Conservation (phyloP, 2,329 filamentous ascomycete genomes). For the Fragosphaeria purpurea region DNA sequence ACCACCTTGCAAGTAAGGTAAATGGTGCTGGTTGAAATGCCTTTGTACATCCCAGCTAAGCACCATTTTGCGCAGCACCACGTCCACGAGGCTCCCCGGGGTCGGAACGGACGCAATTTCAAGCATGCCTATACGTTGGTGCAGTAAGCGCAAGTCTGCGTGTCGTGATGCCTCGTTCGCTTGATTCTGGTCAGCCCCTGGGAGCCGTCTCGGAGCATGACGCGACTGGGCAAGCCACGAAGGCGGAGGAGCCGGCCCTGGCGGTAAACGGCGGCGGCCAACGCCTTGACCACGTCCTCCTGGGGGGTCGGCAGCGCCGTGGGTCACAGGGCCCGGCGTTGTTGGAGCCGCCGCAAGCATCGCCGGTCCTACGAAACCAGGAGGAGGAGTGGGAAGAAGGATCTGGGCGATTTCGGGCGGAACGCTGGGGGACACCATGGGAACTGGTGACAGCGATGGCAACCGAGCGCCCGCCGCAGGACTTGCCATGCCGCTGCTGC, state of each 20-base stretch:
- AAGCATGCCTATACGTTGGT: constrained; percentile 26
- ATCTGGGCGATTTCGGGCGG: constrained; percentile 49
- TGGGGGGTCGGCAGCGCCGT: too few species aligned
- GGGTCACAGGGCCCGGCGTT: too few species aligned
- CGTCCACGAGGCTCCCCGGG: constrained; percentile 40
- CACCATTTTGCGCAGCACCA: constrained; percentile 39
- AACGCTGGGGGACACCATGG: constrained; percentile 35
- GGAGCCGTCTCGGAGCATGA: constrained; percentile 14
- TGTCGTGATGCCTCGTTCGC: too few species aligned
- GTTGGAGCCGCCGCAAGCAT: too few species aligned
- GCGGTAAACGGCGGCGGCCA: constrained; percentile 34
- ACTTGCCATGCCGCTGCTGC: background rate
- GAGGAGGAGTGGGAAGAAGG: constrained; percentile 22
- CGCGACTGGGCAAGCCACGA: constrained; percentile 40
- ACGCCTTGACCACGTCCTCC: background rate
- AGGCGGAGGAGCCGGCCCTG: constrained; percentile 48
- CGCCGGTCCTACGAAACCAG: too few species aligned
- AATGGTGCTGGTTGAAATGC: constrained; percentile 45
- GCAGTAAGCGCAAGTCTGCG: background rate
- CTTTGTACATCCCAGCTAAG: constrained; percentile 45
- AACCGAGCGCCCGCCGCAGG: background rate
- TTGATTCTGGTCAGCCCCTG: background rate
- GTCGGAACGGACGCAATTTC: constrained; percentile 31
- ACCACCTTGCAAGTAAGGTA: constrained; percentile 44
- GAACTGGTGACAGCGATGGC: background rate